Conservation (phyloP, 768 basidiomycete species). For the Suillus hirtellus region DNA sequence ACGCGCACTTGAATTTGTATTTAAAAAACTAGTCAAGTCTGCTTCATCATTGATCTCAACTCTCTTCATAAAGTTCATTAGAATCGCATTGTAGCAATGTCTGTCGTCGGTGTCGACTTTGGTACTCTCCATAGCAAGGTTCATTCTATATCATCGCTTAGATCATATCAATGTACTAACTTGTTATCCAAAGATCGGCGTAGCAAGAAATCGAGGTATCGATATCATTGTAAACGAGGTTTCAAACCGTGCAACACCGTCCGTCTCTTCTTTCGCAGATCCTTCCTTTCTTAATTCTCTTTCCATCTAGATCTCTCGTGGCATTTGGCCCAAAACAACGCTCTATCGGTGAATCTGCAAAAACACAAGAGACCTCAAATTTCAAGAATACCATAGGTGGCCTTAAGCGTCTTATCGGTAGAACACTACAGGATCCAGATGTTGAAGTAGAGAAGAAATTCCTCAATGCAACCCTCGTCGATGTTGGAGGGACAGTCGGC, state of each 20-base stretch:
- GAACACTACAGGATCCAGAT: constrained; percentile 78
- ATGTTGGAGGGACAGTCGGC: constrained; percentile 81
- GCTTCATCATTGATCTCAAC: constrained; percentile 4
- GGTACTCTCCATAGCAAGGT: constrained; percentile 91
- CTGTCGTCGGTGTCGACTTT: constrained; percentile 95
- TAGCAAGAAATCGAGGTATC: constrained; percentile 93
- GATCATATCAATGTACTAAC: constrained; percentile 3
- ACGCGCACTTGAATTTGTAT: constrained; percentile 8
- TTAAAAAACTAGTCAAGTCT: constrained; percentile 14
- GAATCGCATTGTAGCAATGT: constrained; percentile 48
- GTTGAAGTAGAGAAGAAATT: constrained; percentile 88
- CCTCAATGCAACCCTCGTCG: constrained; percentile 83
- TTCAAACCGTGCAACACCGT: constrained; percentile 97
- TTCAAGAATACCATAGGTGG: constrained; percentile 96
- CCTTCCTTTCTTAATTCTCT: constrained; percentile 7
- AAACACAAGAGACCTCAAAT: constrained; percentile 97
- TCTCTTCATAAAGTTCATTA: neutral
- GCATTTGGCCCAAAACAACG: constrained; percentile 93
- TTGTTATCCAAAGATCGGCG: constrained; percentile 70
- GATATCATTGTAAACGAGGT: constrained; percentile 99
- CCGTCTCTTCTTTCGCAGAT: constrained; percentile 33
- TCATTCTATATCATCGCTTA: constrained; percentile 17
- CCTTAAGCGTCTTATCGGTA: constrained; percentile 87
- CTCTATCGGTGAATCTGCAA: constrained; percentile 90
- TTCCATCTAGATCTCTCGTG: constrained; percentile 73